A percentile compares a stretch with the other conserved stretches of the same genome.
phyloP scores from a whole-genome alignment of 192 early-diverging fungal genomes.

The Coemansia sp. region DNA sequence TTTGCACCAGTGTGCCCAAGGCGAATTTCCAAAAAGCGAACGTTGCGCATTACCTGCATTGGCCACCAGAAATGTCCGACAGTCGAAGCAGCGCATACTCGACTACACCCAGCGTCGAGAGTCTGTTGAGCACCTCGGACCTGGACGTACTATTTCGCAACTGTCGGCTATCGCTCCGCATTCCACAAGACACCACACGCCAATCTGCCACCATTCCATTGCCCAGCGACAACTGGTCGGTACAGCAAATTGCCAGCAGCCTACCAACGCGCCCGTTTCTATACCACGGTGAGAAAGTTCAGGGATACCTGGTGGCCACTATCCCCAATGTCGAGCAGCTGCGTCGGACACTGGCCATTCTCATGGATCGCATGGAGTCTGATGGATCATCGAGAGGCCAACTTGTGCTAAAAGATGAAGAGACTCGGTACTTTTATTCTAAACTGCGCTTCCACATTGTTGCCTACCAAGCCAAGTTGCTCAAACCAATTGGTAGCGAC shows the following conservation, averaged over 20 bases:
- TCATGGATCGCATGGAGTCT: conserved; percentile 22
- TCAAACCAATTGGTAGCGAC: not conserved
- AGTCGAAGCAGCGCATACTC: not conserved
- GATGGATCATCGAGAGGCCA: conserved; percentile 11
- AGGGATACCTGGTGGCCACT: conserved; percentile 23
- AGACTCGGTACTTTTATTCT: conserved; percentile 23
- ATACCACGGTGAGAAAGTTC: conserved; percentile 27
- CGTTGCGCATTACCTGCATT: too few relatives aligned
- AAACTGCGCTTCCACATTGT: conserved; percentile 13
- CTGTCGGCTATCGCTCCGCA: conserved; percentile 29
- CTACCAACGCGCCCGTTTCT: conserved; percentile 15
- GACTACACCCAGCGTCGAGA: not conserved
- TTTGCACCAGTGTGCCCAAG: too few relatives aligned
- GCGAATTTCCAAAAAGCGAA: too few relatives aligned
- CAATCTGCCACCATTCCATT: not conserved
- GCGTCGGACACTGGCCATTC: conserved; percentile 23
- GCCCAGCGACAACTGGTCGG: too few relatives aligned
- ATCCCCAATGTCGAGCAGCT: conserved; percentile 41
- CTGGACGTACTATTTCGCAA: conserved; percentile 35
- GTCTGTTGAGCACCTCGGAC: conserved; percentile 1
- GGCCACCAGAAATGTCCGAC: not conserved
- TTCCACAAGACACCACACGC: conserved; percentile 10
- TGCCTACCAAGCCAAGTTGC: conserved; percentile 20
- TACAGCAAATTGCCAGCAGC: conserved; percentile 16
- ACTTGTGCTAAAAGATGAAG: conserved; percentile 18